Evolutionary conservation across 768 basidiomycete species (phyloP).

Genomic region (Russula emetica): DNA sequence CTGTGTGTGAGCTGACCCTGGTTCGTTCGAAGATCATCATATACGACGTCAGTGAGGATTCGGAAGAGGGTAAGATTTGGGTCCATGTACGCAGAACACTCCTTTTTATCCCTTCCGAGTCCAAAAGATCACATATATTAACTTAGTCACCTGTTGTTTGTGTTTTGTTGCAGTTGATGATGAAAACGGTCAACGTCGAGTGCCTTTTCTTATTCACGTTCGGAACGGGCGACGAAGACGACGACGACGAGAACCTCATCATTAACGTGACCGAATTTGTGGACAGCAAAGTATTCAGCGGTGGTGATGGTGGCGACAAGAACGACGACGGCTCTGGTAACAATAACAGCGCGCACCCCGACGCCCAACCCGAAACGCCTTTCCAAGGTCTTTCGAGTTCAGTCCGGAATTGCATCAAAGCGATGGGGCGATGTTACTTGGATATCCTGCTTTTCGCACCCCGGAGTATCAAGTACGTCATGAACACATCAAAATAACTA

Average conservation of each 20-base stretch:
- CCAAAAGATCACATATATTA: background rate
- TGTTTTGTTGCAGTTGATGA: background rate
- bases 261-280: background rate
- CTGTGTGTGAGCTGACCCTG: background rate
- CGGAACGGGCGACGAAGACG: no score
- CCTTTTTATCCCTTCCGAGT: no score
- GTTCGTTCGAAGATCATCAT: background rate
- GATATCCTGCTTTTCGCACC: background rate
- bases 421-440: background rate
- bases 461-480: background rate
- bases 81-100: background rate
- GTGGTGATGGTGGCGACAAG: background rate
- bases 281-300: background rate
- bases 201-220: background rate
- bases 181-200: background rate
- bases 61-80: background rate
- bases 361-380: background rate
- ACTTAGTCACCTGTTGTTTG: no score
- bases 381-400: background rate
- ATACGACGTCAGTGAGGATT: conserved; percentile 6
- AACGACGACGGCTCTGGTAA: no score
- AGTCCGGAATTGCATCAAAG: background rate
- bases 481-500: background rate
- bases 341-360: background rate
- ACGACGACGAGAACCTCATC: background rate